phyloP scores from a whole-genome alignment of 208 protist species.

The Herpetomonas samuelpessoai region DNA sequence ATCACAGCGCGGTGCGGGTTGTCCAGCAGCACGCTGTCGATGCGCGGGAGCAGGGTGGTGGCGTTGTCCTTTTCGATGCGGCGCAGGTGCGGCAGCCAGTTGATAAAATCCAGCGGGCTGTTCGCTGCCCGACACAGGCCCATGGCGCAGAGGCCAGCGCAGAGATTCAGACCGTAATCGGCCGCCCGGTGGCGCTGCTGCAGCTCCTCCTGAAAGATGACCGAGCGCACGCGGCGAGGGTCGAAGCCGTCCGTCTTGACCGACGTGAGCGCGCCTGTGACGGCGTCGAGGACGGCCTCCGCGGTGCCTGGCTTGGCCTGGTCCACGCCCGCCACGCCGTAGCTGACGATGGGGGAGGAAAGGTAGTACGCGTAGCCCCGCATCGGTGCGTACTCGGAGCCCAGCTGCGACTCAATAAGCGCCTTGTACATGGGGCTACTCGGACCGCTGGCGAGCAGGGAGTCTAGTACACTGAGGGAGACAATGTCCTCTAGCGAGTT shows the following conservation, averaged over 20 bases:
- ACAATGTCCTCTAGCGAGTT: slow-evolving; percentile 77
- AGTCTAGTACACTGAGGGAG: slow-evolving; percentile 77
- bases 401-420: slow-evolving; percentile 88
- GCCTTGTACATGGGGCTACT: slow-evolving; percentile 87
- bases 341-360: slow-evolving; percentile 80
- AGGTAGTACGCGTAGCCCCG: slow-evolving; percentile 82
- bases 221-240: slow-evolving; percentile 68
- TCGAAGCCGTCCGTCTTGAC: slow-evolving; percentile 82
- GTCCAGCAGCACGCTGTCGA: slow-evolving; percentile 58
- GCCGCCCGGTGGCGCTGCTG: slow-evolving; percentile 86
- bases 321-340: slow-evolving; percentile 87
- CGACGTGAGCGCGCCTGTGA: slow-evolving; percentile 49
- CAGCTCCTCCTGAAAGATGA: slow-evolving; percentile 89
- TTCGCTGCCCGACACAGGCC: slow-evolving; percentile 65
- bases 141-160: slow-evolving; percentile 68
- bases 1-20: slow-evolving; percentile 71
- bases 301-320: slow-evolving; percentile 52
- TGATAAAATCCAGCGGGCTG: slow-evolving; percentile 81
- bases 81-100: slow-evolving; percentile 82
- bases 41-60: slow-evolving; percentile 55
- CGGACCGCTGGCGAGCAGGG: slow-evolving; percentile 78
- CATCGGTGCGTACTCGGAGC: slow-evolving; percentile 81
- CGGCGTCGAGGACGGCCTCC: slow-evolving; percentile 57
- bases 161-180: slow-evolving; percentile 84
- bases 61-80: slow-evolving; percentile 52